Percentiles rank a stretch among this genome's conserved stretches.
phyloP scores from a whole-genome alignment of 805 yeast species.

The Millerozyma miso region DNA sequence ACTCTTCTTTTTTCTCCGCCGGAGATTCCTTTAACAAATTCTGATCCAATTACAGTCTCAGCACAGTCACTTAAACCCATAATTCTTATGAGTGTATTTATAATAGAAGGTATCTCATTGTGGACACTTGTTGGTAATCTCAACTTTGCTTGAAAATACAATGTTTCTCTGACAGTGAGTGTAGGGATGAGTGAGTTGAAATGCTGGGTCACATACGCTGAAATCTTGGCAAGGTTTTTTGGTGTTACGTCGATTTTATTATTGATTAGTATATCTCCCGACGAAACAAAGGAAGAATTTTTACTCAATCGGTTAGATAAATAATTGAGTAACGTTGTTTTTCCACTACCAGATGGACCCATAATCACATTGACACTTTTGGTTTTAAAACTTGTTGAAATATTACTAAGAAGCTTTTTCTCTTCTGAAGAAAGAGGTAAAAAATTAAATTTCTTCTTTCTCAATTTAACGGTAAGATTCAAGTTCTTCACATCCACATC shows the following conservation, averaged over 20 bases:
- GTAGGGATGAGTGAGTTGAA: conserved; percentile 69
- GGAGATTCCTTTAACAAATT: conserved; percentile 35
- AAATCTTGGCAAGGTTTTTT: conserved; percentile 24
- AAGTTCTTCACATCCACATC: conserved; percentile 17
- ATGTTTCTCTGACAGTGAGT: conserved; percentile 74
- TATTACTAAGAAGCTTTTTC: conserved; percentile 16
- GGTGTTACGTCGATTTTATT: conserved; percentile 19
- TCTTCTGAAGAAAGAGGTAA: not conserved
- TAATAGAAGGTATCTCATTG: conserved; percentile 40
- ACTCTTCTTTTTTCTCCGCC: conserved; percentile 72
- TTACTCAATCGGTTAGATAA: conserved; percentile 50
- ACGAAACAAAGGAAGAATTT: conserved; percentile 15
- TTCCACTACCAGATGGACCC: conserved; percentile 47
- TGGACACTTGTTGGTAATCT: conserved; percentile 47
- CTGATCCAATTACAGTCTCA: conserved; percentile 51
- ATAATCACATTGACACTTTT: conserved; percentile 37
- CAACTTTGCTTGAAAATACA: conserved; percentile 65
- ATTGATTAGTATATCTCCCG: conserved; percentile 26
- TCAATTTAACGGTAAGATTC: conserved; percentile 47
- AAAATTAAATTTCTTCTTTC: conserved; percentile 20
- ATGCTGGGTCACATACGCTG: conserved; percentile 81
- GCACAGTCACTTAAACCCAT: conserved; percentile 75
- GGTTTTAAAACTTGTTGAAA: conserved; percentile 28
- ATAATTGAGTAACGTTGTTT: conserved; percentile 36
- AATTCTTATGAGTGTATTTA: conserved; percentile 56